Percentiles rank a stretch among this genome's conserved stretches.
Evolutionary conservation across 148 eudicot genomes (phyloP).

Genomic region (Nepenthes mirabilis): DNA sequence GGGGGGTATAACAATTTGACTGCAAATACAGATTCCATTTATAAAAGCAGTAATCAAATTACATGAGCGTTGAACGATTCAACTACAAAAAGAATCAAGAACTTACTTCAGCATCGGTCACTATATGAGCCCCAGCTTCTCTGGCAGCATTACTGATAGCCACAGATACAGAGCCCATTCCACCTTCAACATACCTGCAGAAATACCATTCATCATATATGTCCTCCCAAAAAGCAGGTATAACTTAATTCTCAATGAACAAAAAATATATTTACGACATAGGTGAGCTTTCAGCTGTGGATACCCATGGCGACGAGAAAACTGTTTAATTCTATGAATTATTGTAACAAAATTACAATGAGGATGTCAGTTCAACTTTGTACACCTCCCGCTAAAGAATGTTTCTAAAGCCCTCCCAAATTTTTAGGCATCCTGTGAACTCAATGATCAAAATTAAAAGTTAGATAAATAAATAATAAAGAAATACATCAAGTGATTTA

Average conservation of each 20-base stretch:
- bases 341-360: no score
- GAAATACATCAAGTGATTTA: no score
- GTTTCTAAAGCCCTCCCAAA: not conserved
- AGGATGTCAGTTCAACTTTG: not conserved
- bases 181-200: slow-evolving; percentile 46
- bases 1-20: no score
- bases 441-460: no score
- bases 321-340: no score
- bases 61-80: no score
- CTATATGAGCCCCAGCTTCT: slow-evolving; percentile 68
- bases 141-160: slow-evolving; percentile 55
- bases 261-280: not conserved
- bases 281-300: no score
- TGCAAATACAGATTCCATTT: no score
- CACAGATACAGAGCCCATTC: slow-evolving; percentile 68
- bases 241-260: not conserved
- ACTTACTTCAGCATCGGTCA: slow-evolving; percentile 56
- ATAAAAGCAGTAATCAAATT: no score
- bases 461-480: no score
- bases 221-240: not conserved
- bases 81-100: not conserved
- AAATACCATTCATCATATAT: not conserved
- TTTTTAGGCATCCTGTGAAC: no score
- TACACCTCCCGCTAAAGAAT: not conserved
- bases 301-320: no score